Percentiles rank a stretch among this genome's conserved stretches.
Evolutionary conservation across 2,329 filamentous ascomycete species (phyloP).

Genomic region (Neurospora sp.): DNA sequence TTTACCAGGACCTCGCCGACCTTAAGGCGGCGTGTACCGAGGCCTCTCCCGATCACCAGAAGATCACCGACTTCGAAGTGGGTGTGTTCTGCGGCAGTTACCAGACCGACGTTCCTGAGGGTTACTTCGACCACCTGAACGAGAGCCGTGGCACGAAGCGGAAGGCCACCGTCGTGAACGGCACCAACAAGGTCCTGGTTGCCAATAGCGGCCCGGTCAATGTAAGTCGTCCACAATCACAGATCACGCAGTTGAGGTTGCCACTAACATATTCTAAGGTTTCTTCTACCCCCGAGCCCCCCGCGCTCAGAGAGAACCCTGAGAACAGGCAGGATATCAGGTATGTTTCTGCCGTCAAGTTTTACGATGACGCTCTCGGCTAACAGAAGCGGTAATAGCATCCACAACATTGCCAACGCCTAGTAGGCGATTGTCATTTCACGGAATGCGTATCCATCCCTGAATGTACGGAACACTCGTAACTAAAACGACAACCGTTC

Average conservation of each 20-base stretch:
- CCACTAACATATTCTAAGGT: not conserved
- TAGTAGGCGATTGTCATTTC: not conserved
- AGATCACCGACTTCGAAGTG: slow-evolving; percentile 64
- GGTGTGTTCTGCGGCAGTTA: slow-evolving; percentile 89
- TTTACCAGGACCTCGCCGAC: slow-evolving; percentile 54
- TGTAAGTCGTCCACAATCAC: slow-evolving; percentile 9
- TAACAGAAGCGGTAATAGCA: not conserved
- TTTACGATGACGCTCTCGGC: not conserved
- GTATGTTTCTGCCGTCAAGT: slow-evolving; percentile 14
- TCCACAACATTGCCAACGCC: not conserved
- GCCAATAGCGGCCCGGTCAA: slow-evolving; percentile 43
- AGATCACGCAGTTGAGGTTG: not conserved
- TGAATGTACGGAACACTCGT: not conserved
- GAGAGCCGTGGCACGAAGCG: slow-evolving; percentile 59
- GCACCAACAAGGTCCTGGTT: not conserved
- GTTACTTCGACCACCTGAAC: slow-evolving; percentile 77
- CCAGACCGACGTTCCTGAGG: slow-evolving; percentile 66
- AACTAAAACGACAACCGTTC: not conserved
- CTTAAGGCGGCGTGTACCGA: slow-evolving; percentile 72
- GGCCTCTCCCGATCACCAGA: slow-evolving; percentile 48
- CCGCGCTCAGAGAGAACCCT: slow-evolving; percentile 10
- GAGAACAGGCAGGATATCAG: slow-evolving; percentile 23
- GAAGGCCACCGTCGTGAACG: slow-evolving; percentile 29
- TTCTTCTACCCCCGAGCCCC: not conserved
- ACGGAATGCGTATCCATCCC: not conserved